Evolutionary conservation across 257 asterid species (phyloP), one percentile per base, ranked within the genome.

Genomic region (Lithospermum erythrorhizon): DNA sequence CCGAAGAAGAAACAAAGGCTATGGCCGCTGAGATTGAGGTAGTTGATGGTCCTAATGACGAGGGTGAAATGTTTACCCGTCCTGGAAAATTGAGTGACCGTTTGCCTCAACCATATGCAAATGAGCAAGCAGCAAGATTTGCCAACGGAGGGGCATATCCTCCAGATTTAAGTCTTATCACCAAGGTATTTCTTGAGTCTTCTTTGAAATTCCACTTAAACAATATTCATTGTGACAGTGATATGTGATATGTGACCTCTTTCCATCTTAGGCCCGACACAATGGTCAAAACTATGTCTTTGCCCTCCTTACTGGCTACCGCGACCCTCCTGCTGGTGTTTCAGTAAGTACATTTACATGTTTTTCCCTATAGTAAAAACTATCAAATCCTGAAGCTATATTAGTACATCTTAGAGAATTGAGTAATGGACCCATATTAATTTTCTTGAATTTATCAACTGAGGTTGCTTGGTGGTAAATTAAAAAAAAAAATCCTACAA

Each of bases 71-170:
- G 95, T 88, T 78, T 68, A 76, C 90, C 25, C 95, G 96, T 59
- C 95, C 96, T 61, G 96, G 96, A 19, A 88, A 85, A 80, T 78
- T 88, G 71, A 88, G 94, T 24, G 96, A 88, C 59, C 95, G 90
- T 67, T 77, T 87, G 70, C 96, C 94, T 52, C 85, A 85, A 82
- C 96, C 96, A 56, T 88, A 88, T 71, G 10, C 83, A 52, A 88
- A 88, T 71, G 96, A 88, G 70, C 78, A 80, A 51, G 96, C 96
- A 8, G 96, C 96, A 73, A 80, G 96, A 77, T 85, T 85, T 76
- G 96, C 95, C 21, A 85, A 88, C 70, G 96, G 96, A 65, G 96
- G 96, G 57, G 96, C 96, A 67, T 88, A 88, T 75, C 96, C 96
- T 73, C 96, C 96, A 37, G 96, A 87, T 77, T 63, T 87, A 75